Percentiles rank a stretch among this genome's conserved stretches.
Conservation (phyloP, 2,329 filamentous ascomycete genomes). For the Aureobasidium subglaciale region DNA sequence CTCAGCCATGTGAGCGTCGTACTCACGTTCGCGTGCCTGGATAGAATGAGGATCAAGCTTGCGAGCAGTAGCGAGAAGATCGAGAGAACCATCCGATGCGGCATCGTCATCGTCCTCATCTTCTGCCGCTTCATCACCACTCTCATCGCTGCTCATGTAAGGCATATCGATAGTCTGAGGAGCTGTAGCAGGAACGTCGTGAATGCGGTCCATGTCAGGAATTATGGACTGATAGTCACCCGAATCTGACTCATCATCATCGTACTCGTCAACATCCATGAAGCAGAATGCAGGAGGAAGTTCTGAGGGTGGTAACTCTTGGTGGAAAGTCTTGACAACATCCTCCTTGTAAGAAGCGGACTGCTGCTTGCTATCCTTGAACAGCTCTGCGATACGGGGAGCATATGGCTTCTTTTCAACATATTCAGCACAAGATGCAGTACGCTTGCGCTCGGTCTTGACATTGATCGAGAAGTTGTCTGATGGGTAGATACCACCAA, state of each 20-base stretch:
- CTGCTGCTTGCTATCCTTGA: slow-evolving; percentile 21
- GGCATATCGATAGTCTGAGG: slow-evolving; percentile 28
- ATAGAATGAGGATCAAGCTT: slow-evolving; percentile 37
- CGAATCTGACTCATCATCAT: slow-evolving; percentile 31
- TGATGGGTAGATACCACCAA: slow-evolving; percentile 54
- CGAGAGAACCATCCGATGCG: slow-evolving; percentile 34
- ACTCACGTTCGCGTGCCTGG: slow-evolving; percentile 37
- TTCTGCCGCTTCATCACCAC: slow-evolving; percentile 19
- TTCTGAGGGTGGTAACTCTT: slow-evolving; percentile 47
- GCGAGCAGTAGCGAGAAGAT: slow-evolving; percentile 40
- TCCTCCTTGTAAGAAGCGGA: slow-evolving; percentile 53
- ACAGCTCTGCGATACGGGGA: slow-evolving; percentile 27
- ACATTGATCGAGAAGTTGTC: slow-evolving; percentile 50
- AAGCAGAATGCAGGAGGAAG: slow-evolving; percentile 39
- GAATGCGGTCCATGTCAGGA: slow-evolving; percentile 19
- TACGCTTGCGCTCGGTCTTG: slow-evolving; percentile 24
- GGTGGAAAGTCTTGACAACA: slow-evolving; percentile 58
- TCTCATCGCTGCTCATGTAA: slow-evolving; percentile 21
- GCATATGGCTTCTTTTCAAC: not conserved
- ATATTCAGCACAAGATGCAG: slow-evolving; percentile 17
- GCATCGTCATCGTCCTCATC: slow-evolving; percentile 26
- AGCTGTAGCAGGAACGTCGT: slow-evolving; percentile 24
- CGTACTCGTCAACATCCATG: slow-evolving; percentile 32
- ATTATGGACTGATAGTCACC: slow-evolving; percentile 23
- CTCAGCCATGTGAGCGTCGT: slow-evolving; percentile 41